These are phyloP conservation scores for Testicularia cyperi DNA, from an alignment of 1,284 basidiomycete species.

Conservation along the genomic window DNA sequence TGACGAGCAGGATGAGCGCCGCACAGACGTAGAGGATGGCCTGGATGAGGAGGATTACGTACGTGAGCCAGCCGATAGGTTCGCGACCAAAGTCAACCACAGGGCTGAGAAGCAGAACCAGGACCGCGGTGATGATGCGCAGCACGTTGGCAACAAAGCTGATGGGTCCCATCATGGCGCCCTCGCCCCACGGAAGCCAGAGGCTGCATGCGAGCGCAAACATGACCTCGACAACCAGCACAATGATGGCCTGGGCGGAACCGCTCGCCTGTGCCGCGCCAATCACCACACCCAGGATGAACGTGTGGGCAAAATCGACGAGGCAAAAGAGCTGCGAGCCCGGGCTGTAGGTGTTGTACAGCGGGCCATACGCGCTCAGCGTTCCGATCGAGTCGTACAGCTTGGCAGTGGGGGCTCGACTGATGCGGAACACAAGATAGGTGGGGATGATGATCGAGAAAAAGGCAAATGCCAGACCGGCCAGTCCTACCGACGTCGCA, in stretches of 20 bases:
- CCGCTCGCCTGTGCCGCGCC: slow-evolving; percentile 87
- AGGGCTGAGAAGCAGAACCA: slow-evolving; percentile 83
- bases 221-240: slow-evolving; percentile 64
- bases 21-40: slow-evolving; percentile 81
- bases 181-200: slow-evolving; percentile 94
- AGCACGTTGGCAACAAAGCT: slow-evolving; percentile 88
- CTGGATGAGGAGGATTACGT: slow-evolving; percentile 83
- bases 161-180: slow-evolving; percentile 90
- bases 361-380: slow-evolving; percentile 83
- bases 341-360: slow-evolving; percentile 92
- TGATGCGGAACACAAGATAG: slow-evolving; percentile 74
- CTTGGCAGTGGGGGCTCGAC: slow-evolving; percentile 78
- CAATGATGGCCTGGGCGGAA: slow-evolving; percentile 83
- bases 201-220: slow-evolving; percentile 47
- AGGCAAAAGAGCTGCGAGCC: slow-evolving; percentile 85
- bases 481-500: slow-evolving; percentile 68
- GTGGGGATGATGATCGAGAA: slow-evolving; percentile 78
- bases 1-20: slow-evolving; percentile 76
- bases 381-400: slow-evolving; percentile 92
- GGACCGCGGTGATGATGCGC: slow-evolving; percentile 81
- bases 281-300: slow-evolving; percentile 77
- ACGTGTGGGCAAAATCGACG: slow-evolving; percentile 76
- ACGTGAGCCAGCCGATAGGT: slow-evolving; percentile 78
- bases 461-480: slow-evolving; percentile 73
- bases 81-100: slow-evolving; percentile 66